phyloP scores from a whole-genome alignment of 2,329 filamentous ascomycete species.

The Xylariaceae sp. region DNA sequence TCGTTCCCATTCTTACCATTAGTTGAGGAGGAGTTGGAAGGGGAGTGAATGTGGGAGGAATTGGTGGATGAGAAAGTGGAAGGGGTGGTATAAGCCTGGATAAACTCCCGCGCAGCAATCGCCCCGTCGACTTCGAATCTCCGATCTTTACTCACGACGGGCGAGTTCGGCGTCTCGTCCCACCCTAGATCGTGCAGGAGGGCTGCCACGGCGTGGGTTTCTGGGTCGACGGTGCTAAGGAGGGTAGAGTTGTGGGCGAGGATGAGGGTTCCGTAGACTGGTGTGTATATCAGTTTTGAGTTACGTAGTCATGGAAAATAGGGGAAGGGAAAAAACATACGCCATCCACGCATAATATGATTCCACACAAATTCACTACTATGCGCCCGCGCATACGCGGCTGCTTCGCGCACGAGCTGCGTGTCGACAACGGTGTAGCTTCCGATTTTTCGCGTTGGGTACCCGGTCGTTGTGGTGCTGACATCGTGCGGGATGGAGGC shows the following conservation, averaged over 20 bases:
- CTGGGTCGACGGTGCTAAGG: constrained; percentile 36
- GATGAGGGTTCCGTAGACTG: constrained; percentile 12
- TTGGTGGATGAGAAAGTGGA: too few species aligned
- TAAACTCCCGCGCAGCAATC: constrained; percentile 38
- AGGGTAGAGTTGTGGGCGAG: constrained; percentile 15
- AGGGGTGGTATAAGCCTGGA: constrained; percentile 16
- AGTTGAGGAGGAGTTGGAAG: too few species aligned
- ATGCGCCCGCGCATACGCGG: constrained; percentile 9
- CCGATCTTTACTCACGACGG: constrained; percentile 38
- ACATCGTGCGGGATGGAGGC: not conserved
- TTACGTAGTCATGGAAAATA: not conserved
- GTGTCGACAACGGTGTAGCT: constrained; percentile 19
- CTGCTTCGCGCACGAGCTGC: constrained; percentile 17
- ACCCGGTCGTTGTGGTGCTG: not conserved
- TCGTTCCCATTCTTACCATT: too few species aligned
- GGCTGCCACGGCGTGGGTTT: constrained; percentile 37
- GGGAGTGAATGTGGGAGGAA: too few species aligned
- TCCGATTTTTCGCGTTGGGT: constrained; percentile 15
- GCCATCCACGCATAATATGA: constrained; percentile 16
- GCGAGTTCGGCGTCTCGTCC: constrained; percentile 32
- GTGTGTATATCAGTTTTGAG: not conserved
- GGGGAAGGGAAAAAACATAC: constrained; percentile 3
- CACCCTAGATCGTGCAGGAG: constrained; percentile 42
- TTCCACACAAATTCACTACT: constrained; percentile 15
- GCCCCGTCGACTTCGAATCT: constrained; percentile 49